phyloP scores from a whole-genome alignment of 2,329 filamentous ascomycete genomes.

The Fusarium chaquense region DNA sequence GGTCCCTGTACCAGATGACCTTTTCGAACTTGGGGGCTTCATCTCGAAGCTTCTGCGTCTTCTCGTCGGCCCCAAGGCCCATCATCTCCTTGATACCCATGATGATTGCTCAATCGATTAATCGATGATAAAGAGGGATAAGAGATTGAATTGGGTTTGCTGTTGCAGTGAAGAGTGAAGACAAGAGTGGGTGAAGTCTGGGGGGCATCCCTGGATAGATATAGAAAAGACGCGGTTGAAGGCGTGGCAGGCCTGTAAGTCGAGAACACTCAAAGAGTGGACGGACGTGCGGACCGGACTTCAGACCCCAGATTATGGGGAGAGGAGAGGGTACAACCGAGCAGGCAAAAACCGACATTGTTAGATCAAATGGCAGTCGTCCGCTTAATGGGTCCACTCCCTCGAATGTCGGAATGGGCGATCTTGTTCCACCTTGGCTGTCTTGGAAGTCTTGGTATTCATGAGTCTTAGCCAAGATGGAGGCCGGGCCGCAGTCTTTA shows the following conservation, averaged over 20 bases:
- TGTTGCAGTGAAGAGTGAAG: conserved; percentile 1
- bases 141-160: background rate
- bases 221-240: conserved; percentile 20
- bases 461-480: conserved; percentile 25
- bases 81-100: conserved; percentile 34
- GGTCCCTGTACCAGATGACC: conserved; percentile 68
- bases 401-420: conserved; percentile 24
- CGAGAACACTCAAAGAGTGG: background rate
- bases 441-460: conserved; percentile 32
- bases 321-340: conserved; percentile 13
- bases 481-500: conserved; percentile 13
- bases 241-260: conserved; percentile 9
- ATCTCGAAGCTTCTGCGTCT: conserved; percentile 46
- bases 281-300: conserved; percentile 29
- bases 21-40: conserved; percentile 65
- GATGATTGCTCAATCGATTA: background rate
- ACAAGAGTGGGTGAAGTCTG: background rate
- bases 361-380: conserved; percentile 11
- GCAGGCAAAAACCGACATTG: conserved; percentile 14
- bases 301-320: conserved; percentile 26
- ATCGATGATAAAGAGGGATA: background rate
- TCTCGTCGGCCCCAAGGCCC: conserved; percentile 26
- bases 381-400: conserved; percentile 10
- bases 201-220: conserved; percentile 16
- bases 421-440: conserved; percentile 33